These are phyloP conservation scores for Grosmannia penicillata DNA, from an alignment of 2,329 filamentous ascomycete genomes.

Conservation along the genomic window DNA sequence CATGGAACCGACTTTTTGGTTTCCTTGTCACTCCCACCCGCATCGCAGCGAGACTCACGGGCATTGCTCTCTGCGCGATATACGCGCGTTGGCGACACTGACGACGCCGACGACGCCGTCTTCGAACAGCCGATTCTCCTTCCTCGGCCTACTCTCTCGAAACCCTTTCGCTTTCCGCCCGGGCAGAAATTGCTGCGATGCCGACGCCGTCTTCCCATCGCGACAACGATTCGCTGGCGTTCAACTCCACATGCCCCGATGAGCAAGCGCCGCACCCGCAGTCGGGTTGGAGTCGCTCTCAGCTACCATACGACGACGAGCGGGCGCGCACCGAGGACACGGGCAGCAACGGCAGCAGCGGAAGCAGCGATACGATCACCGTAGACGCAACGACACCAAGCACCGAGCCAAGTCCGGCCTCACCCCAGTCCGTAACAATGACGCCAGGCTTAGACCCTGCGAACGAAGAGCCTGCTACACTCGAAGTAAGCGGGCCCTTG, in stretches of 20 bases:
- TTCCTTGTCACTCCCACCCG: too few relatives aligned
- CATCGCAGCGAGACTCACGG: too few relatives aligned
- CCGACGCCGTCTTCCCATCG: conserved; percentile 11
- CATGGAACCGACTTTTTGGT: too few relatives aligned
- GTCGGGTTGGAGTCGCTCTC: conserved; percentile 12
- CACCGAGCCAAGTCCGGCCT: background rate
- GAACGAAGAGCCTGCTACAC: background rate
- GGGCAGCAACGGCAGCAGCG: background rate
- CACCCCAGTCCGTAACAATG: conserved; percentile 24
- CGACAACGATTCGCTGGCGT: conserved; percentile 14
- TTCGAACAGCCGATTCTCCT: too few relatives aligned
- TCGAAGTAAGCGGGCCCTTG: conserved; percentile 7
- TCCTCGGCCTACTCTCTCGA: too few relatives aligned
- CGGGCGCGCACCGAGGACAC: background rate
- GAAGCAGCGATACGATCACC: background rate
- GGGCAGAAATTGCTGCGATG: too few relatives aligned
- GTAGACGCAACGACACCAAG: too few relatives aligned
- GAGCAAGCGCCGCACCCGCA: conserved; percentile 18
- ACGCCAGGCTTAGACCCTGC: conserved; percentile 25
- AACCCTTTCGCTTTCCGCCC: too few relatives aligned
- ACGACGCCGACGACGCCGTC: too few relatives aligned
- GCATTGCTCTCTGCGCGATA: too few relatives aligned
- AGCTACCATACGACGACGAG: conserved; percentile 7
- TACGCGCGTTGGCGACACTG: too few relatives aligned
- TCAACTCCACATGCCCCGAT: conserved; percentile 28